Conservation (phyloP, 345 rosid genomes). For the Linum tenue region DNA sequence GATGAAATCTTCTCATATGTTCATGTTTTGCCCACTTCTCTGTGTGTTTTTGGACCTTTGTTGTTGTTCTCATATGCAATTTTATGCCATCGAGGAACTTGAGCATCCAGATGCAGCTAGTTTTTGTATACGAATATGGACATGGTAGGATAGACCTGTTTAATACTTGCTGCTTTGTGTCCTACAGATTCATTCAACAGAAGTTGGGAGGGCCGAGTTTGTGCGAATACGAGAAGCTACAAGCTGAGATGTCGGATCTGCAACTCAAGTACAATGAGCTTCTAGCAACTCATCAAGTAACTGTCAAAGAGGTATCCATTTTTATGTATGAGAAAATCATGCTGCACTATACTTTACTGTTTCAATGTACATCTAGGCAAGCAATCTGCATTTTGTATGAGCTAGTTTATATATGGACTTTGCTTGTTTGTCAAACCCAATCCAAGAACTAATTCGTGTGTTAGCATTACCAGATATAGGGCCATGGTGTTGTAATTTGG, state of each 20-base stretch:
- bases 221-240: slow-evolving; percentile 74
- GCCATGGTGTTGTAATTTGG: no score
- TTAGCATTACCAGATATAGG: no score
- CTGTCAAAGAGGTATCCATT: slow-evolving; percentile 50
- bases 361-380: no score
- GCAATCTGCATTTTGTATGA: not conserved
- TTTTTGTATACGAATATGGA: not conserved
- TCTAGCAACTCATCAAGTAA: slow-evolving; percentile 53
- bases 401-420: not conserved
- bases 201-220: slow-evolving; percentile 72
- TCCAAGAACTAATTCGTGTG: no score
- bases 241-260: slow-evolving; percentile 65
- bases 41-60: no score
- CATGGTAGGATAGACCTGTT: not conserved
- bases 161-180: slow-evolving; percentile 6
- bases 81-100: no score
- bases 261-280: slow-evolving; percentile 62
- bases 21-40: no score
- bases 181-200: slow-evolving; percentile 65
- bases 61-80: no score
- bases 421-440: no score
- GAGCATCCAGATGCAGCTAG: not conserved
- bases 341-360: not conserved
- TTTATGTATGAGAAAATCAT: not conserved
- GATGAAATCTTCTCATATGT: no score